Evolutionary conservation across 2,329 filamentous ascomycete species (phyloP), one percentile per base, ranked within the genome.

Genomic region (Colletotrichum scovillei): DNA sequence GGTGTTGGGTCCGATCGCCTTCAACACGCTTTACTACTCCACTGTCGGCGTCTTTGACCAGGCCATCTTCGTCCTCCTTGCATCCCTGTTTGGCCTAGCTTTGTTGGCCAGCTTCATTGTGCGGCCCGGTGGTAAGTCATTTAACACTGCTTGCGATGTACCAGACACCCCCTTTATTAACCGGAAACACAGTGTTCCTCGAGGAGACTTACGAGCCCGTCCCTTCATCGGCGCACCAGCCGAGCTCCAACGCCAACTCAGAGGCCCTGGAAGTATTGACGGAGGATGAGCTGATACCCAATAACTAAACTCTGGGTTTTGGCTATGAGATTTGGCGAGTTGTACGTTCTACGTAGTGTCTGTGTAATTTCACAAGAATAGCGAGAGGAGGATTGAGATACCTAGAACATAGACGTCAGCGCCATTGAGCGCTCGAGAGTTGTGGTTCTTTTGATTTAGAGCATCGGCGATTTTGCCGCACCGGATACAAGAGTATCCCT

Each of bases 21-120:
- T 98, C 83, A 97, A 97, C 78, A 89, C 94, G 5, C 90, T 98
- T 11, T 99, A 97, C 80, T 93, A 93, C 16, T 86, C 88, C 2
- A 98, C 97, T 0, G 94, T 98, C 1, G 91, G 88, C 24, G 91
- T 84, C 1, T 96, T 93, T 76, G 91, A 94, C 0, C 94, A 97
- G 81, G 91, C 94, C 0, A 92, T 97, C 0, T 98, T 98, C 81
- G 90, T 97, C 9, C 90, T 93, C 63, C 82, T 98, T 57, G 85
- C 89, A 0, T 83, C 84, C 8, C 86, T 94, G 0, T 97, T 97
- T 80, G 88, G 84, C 1, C 28, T 92, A 9, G 92, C 92, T 0
- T 88, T 96, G 35, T 64, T 92, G 2, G 87, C 91, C 67, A 93
- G 91, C 78, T 92, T 92, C 81, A 89, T 95, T 67, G 86, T 98